These are phyloP conservation scores for Coniochaeta sp. DNA, from an alignment of 2,329 filamentous ascomycete species.

Conservation along the genomic window DNA sequence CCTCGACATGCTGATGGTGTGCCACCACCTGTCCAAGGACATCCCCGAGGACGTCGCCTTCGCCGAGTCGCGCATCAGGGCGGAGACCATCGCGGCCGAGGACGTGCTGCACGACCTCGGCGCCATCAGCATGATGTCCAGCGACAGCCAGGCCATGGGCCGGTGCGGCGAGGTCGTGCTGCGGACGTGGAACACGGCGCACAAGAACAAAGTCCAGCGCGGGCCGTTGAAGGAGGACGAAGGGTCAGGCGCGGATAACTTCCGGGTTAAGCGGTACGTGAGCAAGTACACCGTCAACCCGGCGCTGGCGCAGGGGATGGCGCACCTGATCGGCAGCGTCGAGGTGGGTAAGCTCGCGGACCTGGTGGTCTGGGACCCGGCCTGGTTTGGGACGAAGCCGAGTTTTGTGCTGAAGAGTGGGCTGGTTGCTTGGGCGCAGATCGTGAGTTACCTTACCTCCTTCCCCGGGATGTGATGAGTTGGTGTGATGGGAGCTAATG, in stretches of 20 bases:
- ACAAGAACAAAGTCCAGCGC: conserved; percentile 90
- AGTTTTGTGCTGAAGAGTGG: conserved; percentile 77
- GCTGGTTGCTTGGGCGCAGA: conserved; percentile 73
- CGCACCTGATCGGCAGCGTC: conserved; percentile 76
- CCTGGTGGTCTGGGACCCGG: conserved; percentile 78
- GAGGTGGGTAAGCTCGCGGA: conserved; percentile 89
- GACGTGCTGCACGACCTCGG: conserved; percentile 92
- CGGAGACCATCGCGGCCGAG: conserved; percentile 93
- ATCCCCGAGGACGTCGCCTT: conserved; percentile 96
- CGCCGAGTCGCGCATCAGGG: conserved; percentile 87
- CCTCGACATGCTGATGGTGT: conserved; percentile 97
- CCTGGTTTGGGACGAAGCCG: conserved; percentile 84
- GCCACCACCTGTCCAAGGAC: conserved; percentile 86
- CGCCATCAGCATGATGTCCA: conserved; percentile 96
- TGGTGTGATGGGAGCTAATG: not conserved
- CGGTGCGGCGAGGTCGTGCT: conserved; percentile 90
- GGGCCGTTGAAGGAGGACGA: conserved; percentile 71
- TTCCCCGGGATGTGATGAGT: not conserved
- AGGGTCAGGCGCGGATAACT: conserved; percentile 77
- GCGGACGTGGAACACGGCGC: conserved; percentile 92
- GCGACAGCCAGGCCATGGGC: conserved; percentile 94
- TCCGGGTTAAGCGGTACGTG: conserved; percentile 84
- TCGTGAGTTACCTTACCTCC: conserved; percentile 53
- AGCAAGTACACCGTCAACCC: conserved; percentile 97
- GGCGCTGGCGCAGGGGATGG: conserved; percentile 84